phyloP scores from a whole-genome alignment of 1,284 basidiomycete species.

The Marasmius tenuissimus region DNA sequence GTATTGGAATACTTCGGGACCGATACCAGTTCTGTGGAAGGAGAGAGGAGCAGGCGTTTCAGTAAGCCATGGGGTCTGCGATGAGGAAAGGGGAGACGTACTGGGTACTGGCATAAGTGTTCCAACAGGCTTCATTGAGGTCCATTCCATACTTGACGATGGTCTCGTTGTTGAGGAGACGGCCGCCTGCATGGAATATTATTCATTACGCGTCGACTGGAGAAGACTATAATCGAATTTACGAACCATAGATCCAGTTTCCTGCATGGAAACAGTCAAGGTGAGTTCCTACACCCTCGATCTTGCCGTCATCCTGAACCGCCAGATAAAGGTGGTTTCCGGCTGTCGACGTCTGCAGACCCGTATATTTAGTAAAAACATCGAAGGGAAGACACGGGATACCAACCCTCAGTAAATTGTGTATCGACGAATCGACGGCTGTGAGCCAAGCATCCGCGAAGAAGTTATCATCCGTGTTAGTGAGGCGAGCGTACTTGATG shows the following conservation, averaged over 20 bases:
- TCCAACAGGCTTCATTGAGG: constrained; percentile 71
- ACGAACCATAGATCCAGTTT: constrained; percentile 67
- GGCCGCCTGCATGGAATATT: constrained; percentile 46
- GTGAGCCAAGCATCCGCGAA: constrained; percentile 66
- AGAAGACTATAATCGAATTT: constrained; percentile 1
- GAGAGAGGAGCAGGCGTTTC: neutral
- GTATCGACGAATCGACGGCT: constrained; percentile 71
- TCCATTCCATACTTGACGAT: constrained; percentile 61
- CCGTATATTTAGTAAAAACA: constrained; percentile 28
- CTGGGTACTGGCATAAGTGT: constrained; percentile 71
- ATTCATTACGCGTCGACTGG: neutral
- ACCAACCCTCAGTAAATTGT: constrained; percentile 48
- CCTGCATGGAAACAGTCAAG: constrained; percentile 71
- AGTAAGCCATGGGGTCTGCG: neutral
- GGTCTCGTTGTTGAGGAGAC: constrained; percentile 63
- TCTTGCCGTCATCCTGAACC: constrained; percentile 43
- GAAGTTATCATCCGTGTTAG: constrained; percentile 57
- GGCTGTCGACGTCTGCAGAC: constrained; percentile 57
- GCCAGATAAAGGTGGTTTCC: constrained; percentile 60
- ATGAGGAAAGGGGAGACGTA: constrained; percentile 29
- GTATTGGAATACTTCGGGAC: constrained; percentile 64
- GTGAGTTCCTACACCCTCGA: constrained; percentile 65
- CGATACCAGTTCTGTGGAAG: constrained; percentile 63
- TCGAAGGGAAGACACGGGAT: neutral
- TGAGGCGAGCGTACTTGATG: constrained; percentile 70